These are phyloP conservation scores for Carex sylvatica DNA, from an alignment of 202 grass and related monocot genomes.

Conservation along the genomic window DNA sequence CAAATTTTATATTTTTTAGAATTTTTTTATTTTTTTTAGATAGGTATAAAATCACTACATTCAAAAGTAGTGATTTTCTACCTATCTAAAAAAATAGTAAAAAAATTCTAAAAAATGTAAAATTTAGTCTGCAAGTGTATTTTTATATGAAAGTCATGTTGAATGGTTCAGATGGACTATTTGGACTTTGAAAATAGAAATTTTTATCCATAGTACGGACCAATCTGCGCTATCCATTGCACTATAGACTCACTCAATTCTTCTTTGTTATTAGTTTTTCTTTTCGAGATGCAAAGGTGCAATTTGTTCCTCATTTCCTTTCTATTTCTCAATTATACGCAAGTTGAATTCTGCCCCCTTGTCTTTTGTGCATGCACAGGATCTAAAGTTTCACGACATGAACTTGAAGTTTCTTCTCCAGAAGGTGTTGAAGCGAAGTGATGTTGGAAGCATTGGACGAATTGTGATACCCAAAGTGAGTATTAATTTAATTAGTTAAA, in stretches of 20 bases:
- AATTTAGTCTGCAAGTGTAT: too few relatives aligned
- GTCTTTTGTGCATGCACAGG: conserved; percentile 35
- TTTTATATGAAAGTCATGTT: too few relatives aligned
- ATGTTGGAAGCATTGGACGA: conserved; percentile 70
- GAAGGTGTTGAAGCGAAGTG: conserved; percentile 97
- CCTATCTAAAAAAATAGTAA: too few relatives aligned
- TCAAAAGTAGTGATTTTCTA: too few relatives aligned
- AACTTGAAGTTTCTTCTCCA: conserved; percentile 79
- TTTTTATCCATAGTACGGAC: too few relatives aligned
- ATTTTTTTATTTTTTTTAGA: too few relatives aligned
- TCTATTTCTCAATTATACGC: neutral
- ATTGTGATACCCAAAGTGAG: conserved; percentile 98
- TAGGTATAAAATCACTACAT: too few relatives aligned
- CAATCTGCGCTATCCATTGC: too few relatives aligned
- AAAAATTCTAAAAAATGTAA: too few relatives aligned
- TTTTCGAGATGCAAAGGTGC: neutral
- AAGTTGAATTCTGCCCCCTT: neutral
- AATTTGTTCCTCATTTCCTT: neutral
- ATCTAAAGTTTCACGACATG: conserved; percentile 44
- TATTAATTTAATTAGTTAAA: neutral
- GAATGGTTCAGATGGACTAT: too few relatives aligned
- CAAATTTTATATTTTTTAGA: too few relatives aligned
- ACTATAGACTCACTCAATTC: neutral
- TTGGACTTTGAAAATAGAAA: too few relatives aligned
- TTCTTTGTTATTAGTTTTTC: neutral